Evolutionary conservation across 2,329 filamentous ascomycete species (phyloP).

Genomic region (Alternaria viburni): DNA sequence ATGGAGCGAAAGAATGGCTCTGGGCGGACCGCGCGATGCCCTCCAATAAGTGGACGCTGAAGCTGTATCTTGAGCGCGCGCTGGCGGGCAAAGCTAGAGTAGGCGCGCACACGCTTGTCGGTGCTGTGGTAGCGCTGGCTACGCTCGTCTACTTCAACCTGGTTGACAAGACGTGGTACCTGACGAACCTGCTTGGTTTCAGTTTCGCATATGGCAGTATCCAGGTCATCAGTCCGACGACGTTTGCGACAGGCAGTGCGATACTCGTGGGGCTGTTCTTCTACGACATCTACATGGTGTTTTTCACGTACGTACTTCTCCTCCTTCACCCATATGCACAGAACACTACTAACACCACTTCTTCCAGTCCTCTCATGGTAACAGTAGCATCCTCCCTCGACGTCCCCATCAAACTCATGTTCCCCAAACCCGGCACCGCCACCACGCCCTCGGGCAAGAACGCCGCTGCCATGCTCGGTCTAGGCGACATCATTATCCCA

Average conservation of each 20-base stretch:
- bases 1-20: conserved; percentile 41
- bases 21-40: conserved; percentile 59
- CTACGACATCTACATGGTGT: conserved; percentile 94
- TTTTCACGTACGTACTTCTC: conserved; percentile 68
- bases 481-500: conserved; percentile 93
- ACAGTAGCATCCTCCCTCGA: conserved; percentile 88
- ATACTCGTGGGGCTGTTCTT: conserved; percentile 83
- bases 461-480: conserved; percentile 75
- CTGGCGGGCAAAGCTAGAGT: conserved; percentile 60
- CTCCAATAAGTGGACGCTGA: conserved; percentile 59
- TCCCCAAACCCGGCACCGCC: conserved; percentile 66
- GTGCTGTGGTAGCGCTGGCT: conserved; percentile 61
- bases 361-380: conserved; percentile 74
- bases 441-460: conserved; percentile 47
- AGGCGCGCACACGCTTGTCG: conserved; percentile 61
- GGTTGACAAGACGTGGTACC: conserved; percentile 66
- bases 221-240: conserved; percentile 85
- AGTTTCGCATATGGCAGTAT: conserved; percentile 85
- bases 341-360: conserved; percentile 8
- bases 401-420: conserved; percentile 90
- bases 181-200: conserved; percentile 87
- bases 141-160: conserved; percentile 70
- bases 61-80: conserved; percentile 61
- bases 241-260: conserved; percentile 79
- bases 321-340: not conserved